Evolutionary conservation across 2,329 filamentous ascomycete genomes (phyloP), one percentile per base, ranked within the genome.

Genomic region (Nannizziopsis barbatae): DNA sequence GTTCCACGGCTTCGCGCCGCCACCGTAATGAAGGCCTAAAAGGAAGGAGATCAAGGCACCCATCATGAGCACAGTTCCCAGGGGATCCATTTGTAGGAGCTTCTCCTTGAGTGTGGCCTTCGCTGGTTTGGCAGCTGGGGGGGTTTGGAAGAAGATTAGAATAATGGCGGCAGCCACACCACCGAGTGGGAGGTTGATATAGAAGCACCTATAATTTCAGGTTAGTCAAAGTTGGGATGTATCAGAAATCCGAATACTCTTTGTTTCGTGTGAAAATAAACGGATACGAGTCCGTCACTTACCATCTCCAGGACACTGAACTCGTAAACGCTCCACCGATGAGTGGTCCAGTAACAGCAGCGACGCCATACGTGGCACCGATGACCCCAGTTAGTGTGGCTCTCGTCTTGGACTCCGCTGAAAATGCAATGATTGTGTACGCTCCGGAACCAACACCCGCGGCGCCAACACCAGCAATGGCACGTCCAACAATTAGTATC

Each of bases 1-100:
- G 20, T 57, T 60, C 73, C 73, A 76, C 1, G 64, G 37, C 22
- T 71, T 65, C n/a, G 59, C 67, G 9, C 64, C 65, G 2, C 70
- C 67, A 9, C 70, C 70, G 60, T 65, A 70, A 45, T 74, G 67
- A n/a, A 76, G 58, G 0, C 72, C 73, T 1, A 76, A 61, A 50
- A 76, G 62, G 9, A 72, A 54, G 56, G 69, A 67, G 37, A 74
- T 61, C 11, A 72, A 61, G n/a, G 64, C 64, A 0, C 65, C 65
- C 2, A 75, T 57, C 47, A 75, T 68, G n/a, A 73, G 59, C 2
- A 64, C 18, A 2, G 67, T 71, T 1, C 73, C 73, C 12, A 66
- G 47, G 0, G 70, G 57, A 45, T 70, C 67, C 20, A 70, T 45
- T 41, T 64, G 66, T 42, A 52, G 42, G 1, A 66, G 11, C 45